A percentile compares a stretch with the other conserved stretches of the same genome.
Evolutionary conservation across 352 stramenopile species (phyloP).

Genomic region (Thalassiosira livingstoniorum): DNA sequence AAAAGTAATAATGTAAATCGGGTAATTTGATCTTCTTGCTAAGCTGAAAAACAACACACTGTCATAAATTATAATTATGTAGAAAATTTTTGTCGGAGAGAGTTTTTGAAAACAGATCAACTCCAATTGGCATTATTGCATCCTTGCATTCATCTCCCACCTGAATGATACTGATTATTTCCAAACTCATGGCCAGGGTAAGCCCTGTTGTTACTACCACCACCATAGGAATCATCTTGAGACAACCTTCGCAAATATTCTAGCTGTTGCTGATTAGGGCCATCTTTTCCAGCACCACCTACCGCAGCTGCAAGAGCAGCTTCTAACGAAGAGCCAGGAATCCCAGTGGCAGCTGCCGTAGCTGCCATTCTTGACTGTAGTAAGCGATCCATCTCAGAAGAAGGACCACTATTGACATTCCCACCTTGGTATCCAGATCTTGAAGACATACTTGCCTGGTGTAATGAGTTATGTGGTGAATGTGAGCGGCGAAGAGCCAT

Average conservation of each 20-base stretch:
- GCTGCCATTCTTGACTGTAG: slow-evolving; percentile 34
- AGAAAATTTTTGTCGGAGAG: too few species aligned
- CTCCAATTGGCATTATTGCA: neutral
- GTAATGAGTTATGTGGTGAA: slow-evolving; percentile 29
- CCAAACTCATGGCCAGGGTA: slow-evolving; percentile 36
- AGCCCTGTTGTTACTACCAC: slow-evolving; percentile 25
- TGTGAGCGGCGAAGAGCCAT: slow-evolving; percentile 41
- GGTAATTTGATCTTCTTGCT: too few species aligned
- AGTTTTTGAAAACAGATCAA: too few species aligned
- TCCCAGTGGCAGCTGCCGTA: slow-evolving; percentile 43
- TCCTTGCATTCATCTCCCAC: neutral
- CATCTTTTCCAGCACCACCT: slow-evolving; percentile 34
- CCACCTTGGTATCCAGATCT: slow-evolving; percentile 12
- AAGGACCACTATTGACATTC: slow-evolving; percentile 12
- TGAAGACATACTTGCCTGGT: slow-evolving; percentile 15
- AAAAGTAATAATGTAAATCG: too few species aligned
- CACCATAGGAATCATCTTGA: slow-evolving; percentile 26
- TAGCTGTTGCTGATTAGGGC: slow-evolving; percentile 20
- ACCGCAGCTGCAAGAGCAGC: slow-evolving; percentile 30
- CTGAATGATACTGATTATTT: slow-evolving; percentile 34
- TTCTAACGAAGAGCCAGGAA: slow-evolving; percentile 52
- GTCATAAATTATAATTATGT: too few species aligned
- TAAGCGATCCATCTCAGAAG: slow-evolving; percentile 49
- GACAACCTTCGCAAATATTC: slow-evolving; percentile 45
- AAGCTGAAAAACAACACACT: too few species aligned